Percentiles rank a stretch among this genome's conserved stretches.
These are phyloP conservation scores for Macrolepiota fuliginosa DNA, from an alignment of 768 basidiomycete species.

Conservation along the genomic window DNA sequence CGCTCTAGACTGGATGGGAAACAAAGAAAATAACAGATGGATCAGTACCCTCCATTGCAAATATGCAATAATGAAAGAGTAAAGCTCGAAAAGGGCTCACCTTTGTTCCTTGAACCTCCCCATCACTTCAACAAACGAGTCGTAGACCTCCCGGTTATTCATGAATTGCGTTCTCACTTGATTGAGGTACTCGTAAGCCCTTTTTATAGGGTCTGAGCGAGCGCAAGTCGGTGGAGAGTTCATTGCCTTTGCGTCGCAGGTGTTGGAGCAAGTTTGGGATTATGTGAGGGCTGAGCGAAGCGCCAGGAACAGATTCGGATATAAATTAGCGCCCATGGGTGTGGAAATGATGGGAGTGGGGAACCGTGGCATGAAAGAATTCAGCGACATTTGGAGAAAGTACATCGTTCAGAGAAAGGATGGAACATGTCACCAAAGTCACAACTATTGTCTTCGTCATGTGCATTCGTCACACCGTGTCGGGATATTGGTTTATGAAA, in stretches of 20 bases:
- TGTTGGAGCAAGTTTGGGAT: constrained; percentile 3
- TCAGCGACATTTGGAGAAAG: not conserved
- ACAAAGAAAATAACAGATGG: not conserved
- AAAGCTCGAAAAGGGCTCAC: not conserved
- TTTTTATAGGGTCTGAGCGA: not conserved
- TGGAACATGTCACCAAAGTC: not conserved
- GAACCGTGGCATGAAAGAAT: not conserved
- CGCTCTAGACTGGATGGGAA: constrained; percentile 3
- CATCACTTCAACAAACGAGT: constrained; percentile 12
- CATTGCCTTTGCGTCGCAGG: constrained; percentile 1
- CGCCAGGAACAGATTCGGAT: constrained; percentile 5
- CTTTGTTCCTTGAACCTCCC: constrained; percentile 10
- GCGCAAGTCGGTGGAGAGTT: not conserved
- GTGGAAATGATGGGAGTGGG: not conserved
- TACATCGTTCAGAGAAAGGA: not conserved
- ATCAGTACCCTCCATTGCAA: not conserved
- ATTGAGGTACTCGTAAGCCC: constrained; percentile 11
- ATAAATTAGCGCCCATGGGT: constrained; percentile 7
- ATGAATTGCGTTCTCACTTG: constrained; percentile 12
- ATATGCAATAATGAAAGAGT: not conserved
- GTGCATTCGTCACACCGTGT: constrained; percentile 10
- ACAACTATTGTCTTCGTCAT: constrained; percentile 7
- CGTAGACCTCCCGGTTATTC: constrained; percentile 10
- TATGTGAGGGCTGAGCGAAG: not conserved
- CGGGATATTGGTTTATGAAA: not conserved